Evolutionary conservation across 768 basidiomycete genomes (phyloP).

Genomic region (Polyporus arcularius): DNA sequence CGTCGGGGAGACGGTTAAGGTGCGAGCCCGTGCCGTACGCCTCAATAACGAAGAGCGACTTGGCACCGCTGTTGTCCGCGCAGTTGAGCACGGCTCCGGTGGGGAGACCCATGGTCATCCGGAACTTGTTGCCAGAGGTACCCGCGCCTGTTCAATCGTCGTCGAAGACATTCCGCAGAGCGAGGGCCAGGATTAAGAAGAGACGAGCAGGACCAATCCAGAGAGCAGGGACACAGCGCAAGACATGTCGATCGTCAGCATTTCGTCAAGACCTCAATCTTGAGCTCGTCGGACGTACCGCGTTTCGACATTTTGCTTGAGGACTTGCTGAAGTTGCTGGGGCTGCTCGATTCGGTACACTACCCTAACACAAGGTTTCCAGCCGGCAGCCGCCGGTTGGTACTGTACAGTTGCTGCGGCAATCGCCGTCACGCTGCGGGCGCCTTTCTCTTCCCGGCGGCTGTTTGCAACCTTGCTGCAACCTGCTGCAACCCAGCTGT

Average conservation of each 20-base stretch:
- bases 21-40: slow-evolving; percentile 95
- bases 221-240: background rate
- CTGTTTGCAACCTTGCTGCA: too few species aligned
- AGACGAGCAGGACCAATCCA: slow-evolving; percentile 20
- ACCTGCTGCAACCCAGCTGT: too few species aligned
- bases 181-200: slow-evolving; percentile 14
- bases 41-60: slow-evolving; percentile 93
- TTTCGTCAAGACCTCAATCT: slow-evolving; percentile 2
- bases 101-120: slow-evolving; percentile 91
- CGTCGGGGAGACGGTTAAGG: slow-evolving; percentile 96
- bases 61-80: slow-evolving; percentile 99
- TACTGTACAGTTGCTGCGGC: slow-evolving; percentile 34
- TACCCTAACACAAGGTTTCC: slow-evolving; percentile 27
- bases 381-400: slow-evolving; percentile 24
- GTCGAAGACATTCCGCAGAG: slow-evolving; percentile 1
- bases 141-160: slow-evolving; percentile 44
- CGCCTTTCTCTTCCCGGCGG: background rate
- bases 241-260: slow-evolving; percentile 12
- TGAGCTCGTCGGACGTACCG: slow-evolving; percentile 27
- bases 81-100: slow-evolving; percentile 95
- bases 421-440: background rate
- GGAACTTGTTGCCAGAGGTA: slow-evolving; percentile 93
- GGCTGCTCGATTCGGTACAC: slow-evolving; percentile 21
- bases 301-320: slow-evolving; percentile 38
- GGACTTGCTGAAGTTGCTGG: slow-evolving; percentile 29